phyloP scores from a whole-genome alignment of 768 basidiomycete species.

The Candolleomyces efflorescens region DNA sequence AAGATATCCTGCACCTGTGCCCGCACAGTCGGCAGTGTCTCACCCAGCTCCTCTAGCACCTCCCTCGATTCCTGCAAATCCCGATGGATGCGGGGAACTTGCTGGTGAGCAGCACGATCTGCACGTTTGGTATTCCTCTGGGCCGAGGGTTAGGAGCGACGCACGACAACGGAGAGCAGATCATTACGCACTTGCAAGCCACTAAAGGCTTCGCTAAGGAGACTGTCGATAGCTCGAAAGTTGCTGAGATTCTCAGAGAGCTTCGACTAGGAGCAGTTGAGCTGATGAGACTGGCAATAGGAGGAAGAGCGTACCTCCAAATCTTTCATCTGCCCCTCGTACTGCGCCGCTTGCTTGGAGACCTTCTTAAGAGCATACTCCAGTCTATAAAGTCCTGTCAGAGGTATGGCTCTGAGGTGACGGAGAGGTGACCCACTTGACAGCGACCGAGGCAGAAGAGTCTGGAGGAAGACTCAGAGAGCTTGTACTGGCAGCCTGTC shows the following conservation, averaged over 20 bases:
- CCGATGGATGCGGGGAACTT: conserved; percentile 58
- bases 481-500: too few species aligned
- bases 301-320: conserved; percentile 41
- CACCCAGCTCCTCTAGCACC: conserved; percentile 52
- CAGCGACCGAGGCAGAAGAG: conserved; percentile 3
- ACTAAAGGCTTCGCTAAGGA: conserved; percentile 59
- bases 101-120: conserved; percentile 49
- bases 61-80: conserved; percentile 60
- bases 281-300: conserved; percentile 3
- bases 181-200: conserved; percentile 50
- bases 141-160: conserved; percentile 1
- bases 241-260: conserved; percentile 70
- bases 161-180: neutral
- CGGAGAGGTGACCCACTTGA: neutral
- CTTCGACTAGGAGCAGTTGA: conserved; percentile 39
- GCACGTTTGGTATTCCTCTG: conserved; percentile 60
- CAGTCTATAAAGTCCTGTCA: conserved; percentile 23
- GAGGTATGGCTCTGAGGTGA: too few species aligned
- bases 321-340: conserved; percentile 57
- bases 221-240: conserved; percentile 67
- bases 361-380: conserved; percentile 43
- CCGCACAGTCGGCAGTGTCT: conserved; percentile 58
- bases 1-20: conserved; percentile 59
- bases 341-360: conserved; percentile 42
- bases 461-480: neutral